Evolutionary conservation across 2,329 filamentous ascomycete genomes (phyloP).

Genomic region (Leptographium wingfieldii): DNA sequence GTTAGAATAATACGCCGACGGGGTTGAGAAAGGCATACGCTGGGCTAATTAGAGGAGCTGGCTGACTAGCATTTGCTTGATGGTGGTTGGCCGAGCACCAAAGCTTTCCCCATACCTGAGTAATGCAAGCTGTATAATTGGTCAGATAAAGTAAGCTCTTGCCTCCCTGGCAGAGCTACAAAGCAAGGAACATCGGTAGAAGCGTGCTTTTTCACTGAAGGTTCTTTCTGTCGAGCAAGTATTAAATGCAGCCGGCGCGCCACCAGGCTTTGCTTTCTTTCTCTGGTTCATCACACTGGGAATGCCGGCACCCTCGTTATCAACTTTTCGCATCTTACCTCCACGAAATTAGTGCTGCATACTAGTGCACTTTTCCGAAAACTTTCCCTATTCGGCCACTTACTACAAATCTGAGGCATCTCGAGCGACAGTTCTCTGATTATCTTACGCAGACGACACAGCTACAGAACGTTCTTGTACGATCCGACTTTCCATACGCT

Average conservation of each 20-base stretch:
- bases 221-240: background rate
- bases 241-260: background rate
- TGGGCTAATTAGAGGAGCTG: background rate
- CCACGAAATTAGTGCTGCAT: background rate
- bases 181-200: background rate
- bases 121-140: background rate
- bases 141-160: background rate
- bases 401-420: background rate
- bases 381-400: background rate
- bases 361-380: background rate
- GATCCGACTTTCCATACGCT: background rate
- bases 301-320: background rate
- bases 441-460: background rate
- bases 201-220: background rate
- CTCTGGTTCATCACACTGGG: background rate
- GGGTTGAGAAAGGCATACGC: background rate
- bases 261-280: background rate
- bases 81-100: background rate
- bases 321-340: background rate
- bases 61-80: background rate
- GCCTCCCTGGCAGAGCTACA: background rate
- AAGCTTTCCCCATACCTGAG: background rate
- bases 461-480: background rate
- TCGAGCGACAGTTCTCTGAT: background rate
- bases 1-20: background rate